Evolutionary conservation across 192 early-diverging fungal species (phyloP).

Genomic region (Podila horticola): DNA sequence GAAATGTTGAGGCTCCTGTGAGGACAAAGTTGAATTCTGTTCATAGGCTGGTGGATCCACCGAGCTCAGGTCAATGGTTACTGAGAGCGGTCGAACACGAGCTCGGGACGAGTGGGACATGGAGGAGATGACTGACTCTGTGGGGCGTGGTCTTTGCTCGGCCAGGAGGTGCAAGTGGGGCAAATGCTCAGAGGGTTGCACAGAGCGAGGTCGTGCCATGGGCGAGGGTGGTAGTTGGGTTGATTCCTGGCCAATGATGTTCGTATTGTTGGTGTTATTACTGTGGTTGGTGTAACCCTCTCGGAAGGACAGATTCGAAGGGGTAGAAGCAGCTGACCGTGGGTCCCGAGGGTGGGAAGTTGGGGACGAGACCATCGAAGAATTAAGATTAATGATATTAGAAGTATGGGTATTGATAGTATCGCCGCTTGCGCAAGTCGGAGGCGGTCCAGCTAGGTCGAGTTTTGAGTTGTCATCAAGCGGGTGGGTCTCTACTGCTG

Average conservation of each 20-base stretch:
- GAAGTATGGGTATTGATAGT: background rate
- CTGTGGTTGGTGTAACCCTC: background rate
- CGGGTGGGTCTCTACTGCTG: too few species aligned
- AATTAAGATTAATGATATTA: background rate
- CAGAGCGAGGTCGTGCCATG: background rate
- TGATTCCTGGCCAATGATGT: background rate
- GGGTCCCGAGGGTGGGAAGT: background rate
- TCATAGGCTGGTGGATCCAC: conserved; percentile 13
- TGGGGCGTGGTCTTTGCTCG: background rate
- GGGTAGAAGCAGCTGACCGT: background rate
- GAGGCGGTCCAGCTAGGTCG: too few species aligned
- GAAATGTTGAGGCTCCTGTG: background rate
- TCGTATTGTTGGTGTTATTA: background rate
- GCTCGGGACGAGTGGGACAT: background rate
- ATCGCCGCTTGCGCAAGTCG: background rate
- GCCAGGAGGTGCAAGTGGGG: background rate
- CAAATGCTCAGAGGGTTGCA: background rate
- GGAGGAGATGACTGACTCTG: background rate
- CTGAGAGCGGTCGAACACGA: conserved; percentile 7
- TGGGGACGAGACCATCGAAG: background rate
- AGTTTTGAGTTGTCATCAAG: too few species aligned
- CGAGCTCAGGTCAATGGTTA: conserved; percentile 13
- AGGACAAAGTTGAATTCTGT: background rate
- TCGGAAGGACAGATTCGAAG: background rate
- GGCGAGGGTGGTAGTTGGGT: background rate